These are phyloP conservation scores for Kuraishia capsulata DNA, from an alignment of 805 yeast genomes.

Conservation along the genomic window DNA sequence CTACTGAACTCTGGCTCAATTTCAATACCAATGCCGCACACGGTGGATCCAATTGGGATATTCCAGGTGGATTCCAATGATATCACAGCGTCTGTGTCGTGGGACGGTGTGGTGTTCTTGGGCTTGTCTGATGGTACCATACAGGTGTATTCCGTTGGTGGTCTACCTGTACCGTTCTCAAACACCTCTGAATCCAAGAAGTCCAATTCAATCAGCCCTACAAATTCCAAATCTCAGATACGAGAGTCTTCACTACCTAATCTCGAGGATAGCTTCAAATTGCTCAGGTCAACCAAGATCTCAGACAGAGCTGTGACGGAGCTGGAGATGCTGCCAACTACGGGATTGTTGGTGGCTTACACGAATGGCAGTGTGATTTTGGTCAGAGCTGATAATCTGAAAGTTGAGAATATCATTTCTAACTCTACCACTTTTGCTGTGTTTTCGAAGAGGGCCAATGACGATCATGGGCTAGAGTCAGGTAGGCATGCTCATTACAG, in stretches of 20 bases:
- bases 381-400: not conserved
- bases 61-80: constrained; percentile 6
- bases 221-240: not conserved
- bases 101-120: constrained; percentile 10
- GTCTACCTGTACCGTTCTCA: no score
- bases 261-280: no score
- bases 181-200: constrained; percentile 97
- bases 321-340: not conserved
- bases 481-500: not conserved
- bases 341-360: not conserved
- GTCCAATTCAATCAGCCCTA: constrained; percentile 32
- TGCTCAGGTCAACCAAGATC: constrained; percentile 8
- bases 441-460: not conserved
- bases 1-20: no score
- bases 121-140: constrained; percentile 13
- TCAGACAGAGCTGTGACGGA: not conserved
- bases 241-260: not conserved
- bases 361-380: not conserved
- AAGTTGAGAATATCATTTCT: not conserved
- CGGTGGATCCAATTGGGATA: constrained; percentile 1
- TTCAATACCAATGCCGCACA: not conserved
- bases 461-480: no score
- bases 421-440: not conserved
- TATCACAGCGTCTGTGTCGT: constrained; percentile 11
- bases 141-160: constrained; percentile 9